Evolutionary conservation across 352 stramenopile species (phyloP).

Genomic region (Phytophthora pluvialis): DNA sequence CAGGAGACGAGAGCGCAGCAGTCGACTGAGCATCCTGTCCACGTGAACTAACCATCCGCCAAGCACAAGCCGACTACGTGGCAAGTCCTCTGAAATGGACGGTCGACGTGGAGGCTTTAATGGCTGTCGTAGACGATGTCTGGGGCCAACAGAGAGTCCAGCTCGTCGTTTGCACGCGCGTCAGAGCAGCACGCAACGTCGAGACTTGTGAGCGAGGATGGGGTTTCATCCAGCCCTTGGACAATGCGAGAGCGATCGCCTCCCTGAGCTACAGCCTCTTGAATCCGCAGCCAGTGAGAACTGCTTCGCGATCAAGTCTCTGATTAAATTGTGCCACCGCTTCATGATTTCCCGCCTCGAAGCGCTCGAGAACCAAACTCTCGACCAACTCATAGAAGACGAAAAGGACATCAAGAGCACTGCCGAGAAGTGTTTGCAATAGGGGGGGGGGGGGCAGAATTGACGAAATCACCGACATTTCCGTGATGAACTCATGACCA

Average conservation of each 20-base stretch:
- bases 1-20: background rate
- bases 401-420: no score
- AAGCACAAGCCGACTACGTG: no score
- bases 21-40: background rate
- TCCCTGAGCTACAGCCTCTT: slow-evolving; percentile 1
- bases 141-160: no score
- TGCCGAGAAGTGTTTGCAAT: no score
- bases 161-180: background rate
- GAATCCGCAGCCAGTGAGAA: background rate
- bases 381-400: slow-evolving; percentile 2
- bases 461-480: no score
- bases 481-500: no score
- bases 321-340: background rate
- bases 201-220: background rate
- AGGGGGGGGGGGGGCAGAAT: no score
- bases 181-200: background rate
- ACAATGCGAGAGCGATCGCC: background rate
- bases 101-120: background rate
- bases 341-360: slow-evolving; percentile 1
- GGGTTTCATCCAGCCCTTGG: slow-evolving; percentile 2
- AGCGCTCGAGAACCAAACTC: slow-evolving; percentile 6
- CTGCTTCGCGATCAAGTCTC: background rate
- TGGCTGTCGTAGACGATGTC: background rate
- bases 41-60: background rate
- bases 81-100: background rate